Base-by-base conservation (phyloP, 345 rosid species). In the Eucalyptus decipiens region DNA sequence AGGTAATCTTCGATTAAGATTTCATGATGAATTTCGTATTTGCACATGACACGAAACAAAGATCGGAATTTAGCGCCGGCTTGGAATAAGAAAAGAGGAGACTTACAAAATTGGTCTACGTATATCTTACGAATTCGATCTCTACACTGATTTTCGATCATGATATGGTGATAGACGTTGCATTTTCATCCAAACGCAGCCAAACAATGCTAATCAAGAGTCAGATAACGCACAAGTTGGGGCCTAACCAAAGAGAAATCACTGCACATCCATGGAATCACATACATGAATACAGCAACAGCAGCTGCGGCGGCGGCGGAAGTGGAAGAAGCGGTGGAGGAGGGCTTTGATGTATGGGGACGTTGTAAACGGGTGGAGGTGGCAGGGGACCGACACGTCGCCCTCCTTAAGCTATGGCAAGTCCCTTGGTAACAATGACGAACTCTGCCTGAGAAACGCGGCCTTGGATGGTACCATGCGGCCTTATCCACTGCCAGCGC, bases 51-150 rank as follows among this genome's bases (percentile, higher is more conserved):
- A 23, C 1, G 0, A 56, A 9, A 23, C 60, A 1, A 56, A 56
- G 28, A 56, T 56, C 28, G 28, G 60, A 0, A 56, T 56, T 23
- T 56, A 56, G 60, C 60, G 28, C 60, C 0, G 13, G 60, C 60
- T 56, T 23, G 28, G 60, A 23, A 54, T 54, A 0, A 54, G 28
- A 96, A 96, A 90, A 56, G 12, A 56, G 60, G 60, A 54, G 28
- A 56, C 0, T 28, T 54, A 9, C 28, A 6, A 56, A 0, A 0
- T 56, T 56, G 60, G 28, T 56, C 60, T 24, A 23, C 0, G 12
- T 56, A 50, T 23, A 23, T 56, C 28, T 56, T 0, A 56, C 60
- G 11, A 58, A 58, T 58, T 26, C 7, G 67, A 58, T 26, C n/a
- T 0, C n/a, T 11, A 0, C 0, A 58, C 67, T 11, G 67, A 58